Conservation (phyloP, 129 eudicot genomes). For the Saposhnikovia divaricata region DNA sequence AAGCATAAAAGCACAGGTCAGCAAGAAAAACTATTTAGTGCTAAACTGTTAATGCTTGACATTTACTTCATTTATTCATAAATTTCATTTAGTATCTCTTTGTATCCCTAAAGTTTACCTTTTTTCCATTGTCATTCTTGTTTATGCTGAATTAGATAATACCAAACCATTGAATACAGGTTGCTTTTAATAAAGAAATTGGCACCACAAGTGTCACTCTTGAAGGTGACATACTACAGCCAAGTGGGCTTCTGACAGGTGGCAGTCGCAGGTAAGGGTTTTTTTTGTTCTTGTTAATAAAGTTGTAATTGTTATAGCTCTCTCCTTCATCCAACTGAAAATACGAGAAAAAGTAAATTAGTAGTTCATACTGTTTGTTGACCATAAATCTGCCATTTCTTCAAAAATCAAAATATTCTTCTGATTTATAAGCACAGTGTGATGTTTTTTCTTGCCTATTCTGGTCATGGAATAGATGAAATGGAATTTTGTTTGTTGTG, state of each 20-base stretch:
- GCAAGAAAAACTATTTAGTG: too few relatives aligned
- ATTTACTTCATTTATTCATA: not conserved
- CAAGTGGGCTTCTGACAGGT: slow-evolving; percentile 95
- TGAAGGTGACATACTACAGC: slow-evolving; percentile 93
- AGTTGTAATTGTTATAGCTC: not conserved
- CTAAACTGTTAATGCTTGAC: too few relatives aligned
- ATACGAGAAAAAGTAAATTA: not conserved
- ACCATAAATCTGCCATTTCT: not conserved
- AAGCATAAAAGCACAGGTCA: too few relatives aligned
- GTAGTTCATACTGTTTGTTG: not conserved
- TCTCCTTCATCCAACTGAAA: not conserved
- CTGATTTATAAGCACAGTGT: not conserved
- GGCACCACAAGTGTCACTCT: slow-evolving; percentile 75
- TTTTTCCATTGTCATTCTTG: not conserved
- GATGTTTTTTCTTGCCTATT: not conserved
- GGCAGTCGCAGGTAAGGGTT: slow-evolving; percentile 86
- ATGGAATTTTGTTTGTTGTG: not conserved
- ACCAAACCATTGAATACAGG: slow-evolving; percentile 27
- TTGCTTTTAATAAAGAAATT: slow-evolving; percentile 69
- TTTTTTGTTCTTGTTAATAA: not conserved
- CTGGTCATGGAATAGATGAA: not conserved
- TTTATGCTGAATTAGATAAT: not conserved
- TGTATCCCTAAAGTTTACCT: not conserved
- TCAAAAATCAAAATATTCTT: too few relatives aligned
- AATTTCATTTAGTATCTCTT: not conserved